Base-by-base conservation (phyloP, 257 asterid genomes). In the Parsonsia alboflavescens region DNA sequence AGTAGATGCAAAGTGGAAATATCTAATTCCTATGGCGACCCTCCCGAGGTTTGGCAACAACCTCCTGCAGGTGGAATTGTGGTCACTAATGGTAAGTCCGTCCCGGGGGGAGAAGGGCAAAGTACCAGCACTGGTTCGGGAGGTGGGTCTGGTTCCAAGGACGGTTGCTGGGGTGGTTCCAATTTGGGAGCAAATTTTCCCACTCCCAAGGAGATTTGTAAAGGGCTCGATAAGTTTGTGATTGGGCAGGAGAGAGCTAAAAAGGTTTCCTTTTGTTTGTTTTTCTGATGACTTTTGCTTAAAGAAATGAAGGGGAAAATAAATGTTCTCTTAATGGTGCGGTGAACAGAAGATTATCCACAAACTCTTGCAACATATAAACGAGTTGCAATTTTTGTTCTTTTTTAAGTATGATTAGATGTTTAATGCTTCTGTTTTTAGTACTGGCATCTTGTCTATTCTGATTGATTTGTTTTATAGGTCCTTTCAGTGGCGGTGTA, bases 1-100 rank as follows among this genome's bases (percentile, higher is more conserved):
- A 78, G 76, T 71, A 81, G 71, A 68, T 72, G 77, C 81, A 81
- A 53, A 82, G 56, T 82, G 52, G 87, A 76, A 76, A 76, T 65
- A 62, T 86, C 77, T 6, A 82, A 86, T 82, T 88, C 95, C 52
- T 84, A 84, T 67, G 99, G 99, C 41, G 99, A 92, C 65, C 99
- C 99, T 13, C 99, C 99, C 16, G 99, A 94, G 91, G 88, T 92
- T 42, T 94, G 99, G 99, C 97, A 94, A 74, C 99, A 94, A 66
- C 96, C 97, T 12, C 91, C 87, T 42, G 86, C 79, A 44, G 96
- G 90, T 15, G 94, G 97, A 33, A 82, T 89, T 81, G 85, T 87
- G 82, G 91, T 87, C 64, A 28, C 56, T 24, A 85, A 96, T 74
- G 97, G 82, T 24, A 90, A 88, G 71, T 86, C 88, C 62, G 84